Evolutionary conservation across 192 early-diverging fungal species (phyloP).

Genomic region (Phlyctochytrium planicorne): DNA sequence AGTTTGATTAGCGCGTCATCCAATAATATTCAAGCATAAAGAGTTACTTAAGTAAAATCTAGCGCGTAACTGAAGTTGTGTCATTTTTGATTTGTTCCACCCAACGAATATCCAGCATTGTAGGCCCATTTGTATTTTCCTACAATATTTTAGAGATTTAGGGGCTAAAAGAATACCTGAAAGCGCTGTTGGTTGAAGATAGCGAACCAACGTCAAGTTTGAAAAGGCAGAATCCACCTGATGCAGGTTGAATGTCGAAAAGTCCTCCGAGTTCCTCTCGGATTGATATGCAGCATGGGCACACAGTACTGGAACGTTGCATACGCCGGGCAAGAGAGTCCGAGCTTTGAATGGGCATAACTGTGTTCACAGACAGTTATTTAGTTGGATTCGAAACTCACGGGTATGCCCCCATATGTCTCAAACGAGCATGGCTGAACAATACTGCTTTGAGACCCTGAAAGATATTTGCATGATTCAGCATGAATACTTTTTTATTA

Average conservation of each 20-base stretch:
- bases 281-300: slow-evolving; percentile 70
- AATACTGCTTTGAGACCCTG: slow-evolving; percentile 85
- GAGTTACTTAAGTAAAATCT: slow-evolving; percentile 92
- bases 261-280: slow-evolving; percentile 66
- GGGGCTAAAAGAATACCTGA: slow-evolving; percentile 40
- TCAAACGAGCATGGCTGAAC: slow-evolving; percentile 83
- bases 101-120: slow-evolving; percentile 90
- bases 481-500: background rate
- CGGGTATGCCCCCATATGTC: slow-evolving; percentile 74
- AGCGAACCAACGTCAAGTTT: slow-evolving; percentile 74
- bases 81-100: slow-evolving; percentile 95
- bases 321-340: slow-evolving; percentile 83
- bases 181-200: slow-evolving; percentile 80
- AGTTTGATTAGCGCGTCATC: slow-evolving; percentile 64
- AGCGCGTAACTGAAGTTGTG: slow-evolving; percentile 92
- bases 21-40: slow-evolving; percentile 63
- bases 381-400: background rate
- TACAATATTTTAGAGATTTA: background rate
- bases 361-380: slow-evolving; percentile 48
- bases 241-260: slow-evolving; percentile 69
- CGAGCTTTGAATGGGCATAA: slow-evolving; percentile 73
- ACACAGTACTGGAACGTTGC: slow-evolving; percentile 94
- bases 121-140: slow-evolving; percentile 84
- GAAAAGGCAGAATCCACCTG: slow-evolving; percentile 88
- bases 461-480: background rate